phyloP scores from a whole-genome alignment of 176 grass and related monocot species.

The Raddia distichophylla region DNA sequence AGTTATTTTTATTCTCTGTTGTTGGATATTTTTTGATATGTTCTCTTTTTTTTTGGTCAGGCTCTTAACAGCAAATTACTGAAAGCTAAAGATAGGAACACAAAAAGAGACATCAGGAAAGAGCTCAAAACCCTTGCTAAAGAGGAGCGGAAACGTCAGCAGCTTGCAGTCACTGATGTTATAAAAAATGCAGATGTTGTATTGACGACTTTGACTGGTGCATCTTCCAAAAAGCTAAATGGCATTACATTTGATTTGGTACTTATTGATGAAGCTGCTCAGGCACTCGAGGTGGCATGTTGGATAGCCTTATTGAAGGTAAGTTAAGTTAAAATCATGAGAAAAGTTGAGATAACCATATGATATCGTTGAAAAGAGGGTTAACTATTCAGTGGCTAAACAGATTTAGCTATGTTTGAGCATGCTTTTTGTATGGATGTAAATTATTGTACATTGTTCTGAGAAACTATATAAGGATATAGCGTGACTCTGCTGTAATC shows the following conservation, averaged over 20 bases:
- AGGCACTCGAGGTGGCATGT: constrained; percentile 95
- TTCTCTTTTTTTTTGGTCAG: constrained; percentile 32
- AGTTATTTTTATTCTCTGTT: not conserved
- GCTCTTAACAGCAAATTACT: constrained; percentile 84
- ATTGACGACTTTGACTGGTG: constrained; percentile 90
- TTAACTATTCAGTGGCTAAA: not conserved
- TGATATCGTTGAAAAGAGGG: not conserved
- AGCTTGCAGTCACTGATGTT: constrained; percentile 87
- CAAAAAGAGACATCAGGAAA: constrained; percentile 93
- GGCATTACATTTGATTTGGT: constrained; percentile 86
- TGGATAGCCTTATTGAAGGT: constrained; percentile 97
- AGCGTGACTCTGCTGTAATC: constrained; percentile 23
- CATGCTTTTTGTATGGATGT: not conserved
- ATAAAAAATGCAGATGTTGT: constrained; percentile 93
- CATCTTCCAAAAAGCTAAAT: constrained; percentile 81
- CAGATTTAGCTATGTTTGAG: not conserved
- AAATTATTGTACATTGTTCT: not conserved
- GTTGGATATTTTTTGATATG: constrained; percentile 20
- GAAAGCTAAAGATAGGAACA: constrained; percentile 88
- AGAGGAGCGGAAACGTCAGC: constrained; percentile 94
- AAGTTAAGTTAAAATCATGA: constrained; percentile 32
- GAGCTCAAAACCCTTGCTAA: constrained; percentile 84
- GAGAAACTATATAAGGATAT: constrained; percentile 4
- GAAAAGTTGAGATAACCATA: not conserved
- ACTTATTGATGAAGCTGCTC: constrained; percentile 97